Base-by-base conservation (phyloP, 768 basidiomycete species). In the Mycena olivaceomarginata region DNA sequence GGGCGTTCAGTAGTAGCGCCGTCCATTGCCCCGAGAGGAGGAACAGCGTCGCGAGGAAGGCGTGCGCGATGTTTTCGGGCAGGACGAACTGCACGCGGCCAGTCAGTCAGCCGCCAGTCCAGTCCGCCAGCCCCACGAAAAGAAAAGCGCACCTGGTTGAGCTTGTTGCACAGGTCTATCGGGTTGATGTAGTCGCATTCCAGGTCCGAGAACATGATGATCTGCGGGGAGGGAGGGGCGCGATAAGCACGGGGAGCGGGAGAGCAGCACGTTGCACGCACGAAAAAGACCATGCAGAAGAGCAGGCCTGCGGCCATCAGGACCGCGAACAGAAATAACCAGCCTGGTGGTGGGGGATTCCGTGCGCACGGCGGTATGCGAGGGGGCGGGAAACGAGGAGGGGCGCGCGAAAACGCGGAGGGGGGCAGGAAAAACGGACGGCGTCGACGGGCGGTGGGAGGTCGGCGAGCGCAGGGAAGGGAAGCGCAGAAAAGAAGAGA, bases 141-240 rank as follows among this genome's bases (percentile, higher is more conserved):
- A 3, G 31, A 31, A 31, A 31, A 31, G 31, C 90, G 62, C 79
- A 98, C 98, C 87, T 97, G 96, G 85, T 99, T 99, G 82, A 99
- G 94, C 90, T 98, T 99, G 88, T 99, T 99, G 88, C 98, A 99
- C 51, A 99, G 94, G 87, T 99, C 98, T 92, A 99, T 99, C 68
- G 98, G 98, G 87, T 99, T 99, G 90, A 99, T 98, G 89, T 99
- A 99, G 91, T 98, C 97, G 90, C 97, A 98, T 88, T 99, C 98
- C 84, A 99, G 89, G 89, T 99, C 98, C 59, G 97, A 98, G 90
- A 99, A 99, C 98, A 99, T 99, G 90, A 99, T 99, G 83, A 99
- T 99, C 98, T 99, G 81, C 10, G 20, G 63, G 31, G 48, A 43
- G 31, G 31, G 31, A 4, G 3, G 31, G 31, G 31, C 40, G 63